A percentile compares a stretch with the other conserved stretches of the same genome.
These are phyloP conservation scores for Fagopyrum tataricum DNA, from an alignment of 148 eudicot genomes.

Conservation along the genomic window DNA sequence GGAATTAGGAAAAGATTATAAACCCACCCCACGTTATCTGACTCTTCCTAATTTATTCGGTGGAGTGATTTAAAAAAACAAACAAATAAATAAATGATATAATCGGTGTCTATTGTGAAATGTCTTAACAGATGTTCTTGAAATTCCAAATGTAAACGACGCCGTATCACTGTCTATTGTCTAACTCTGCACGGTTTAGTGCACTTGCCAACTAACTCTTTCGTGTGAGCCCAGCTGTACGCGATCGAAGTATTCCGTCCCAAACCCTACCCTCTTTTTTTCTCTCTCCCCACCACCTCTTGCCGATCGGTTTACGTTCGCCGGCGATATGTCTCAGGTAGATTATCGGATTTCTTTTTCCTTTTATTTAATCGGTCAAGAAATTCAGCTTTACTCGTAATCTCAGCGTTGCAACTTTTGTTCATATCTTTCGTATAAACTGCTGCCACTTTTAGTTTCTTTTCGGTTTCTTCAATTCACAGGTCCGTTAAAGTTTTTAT, in stretches of 20 bases:
- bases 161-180: not conserved
- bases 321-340: conserved; percentile 50
- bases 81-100: no score
- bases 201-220: not conserved
- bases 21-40: no score
- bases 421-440: not conserved
- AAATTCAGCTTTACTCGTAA: not conserved
- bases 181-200: not conserved
- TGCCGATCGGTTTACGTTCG: not conserved
- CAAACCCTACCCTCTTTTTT: conserved; percentile 25
- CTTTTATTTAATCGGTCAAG: not conserved
- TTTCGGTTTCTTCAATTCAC: not conserved
- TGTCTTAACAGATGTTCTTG: not conserved
- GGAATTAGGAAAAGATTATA: no score
- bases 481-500: not conserved
- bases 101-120: no score
- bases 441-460: not conserved
- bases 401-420: not conserved
- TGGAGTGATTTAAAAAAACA: no score
- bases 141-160: not conserved
- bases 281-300: not conserved
- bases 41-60: no score
- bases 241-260: not conserved
- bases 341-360: not conserved
- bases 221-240: not conserved